These are phyloP conservation scores for Colletotrichum sansevieriae DNA, from an alignment of 2,329 filamentous ascomycete genomes.

Conservation along the genomic window DNA sequence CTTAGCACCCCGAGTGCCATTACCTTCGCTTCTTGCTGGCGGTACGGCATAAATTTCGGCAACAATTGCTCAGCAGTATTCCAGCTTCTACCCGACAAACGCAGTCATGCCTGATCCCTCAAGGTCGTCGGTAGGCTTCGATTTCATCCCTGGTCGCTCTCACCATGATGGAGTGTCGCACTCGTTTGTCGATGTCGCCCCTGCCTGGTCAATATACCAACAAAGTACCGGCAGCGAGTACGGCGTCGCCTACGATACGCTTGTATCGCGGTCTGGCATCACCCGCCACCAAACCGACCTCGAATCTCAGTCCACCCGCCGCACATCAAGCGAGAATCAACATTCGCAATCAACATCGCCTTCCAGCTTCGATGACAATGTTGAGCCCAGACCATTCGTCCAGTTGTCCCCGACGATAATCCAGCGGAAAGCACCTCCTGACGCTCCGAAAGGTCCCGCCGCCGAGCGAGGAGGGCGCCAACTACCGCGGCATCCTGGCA, in stretches of 20 bases:
- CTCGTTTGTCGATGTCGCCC: too few species aligned
- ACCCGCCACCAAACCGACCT: neutral
- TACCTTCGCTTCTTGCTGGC: neutral
- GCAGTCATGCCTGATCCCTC: neutral
- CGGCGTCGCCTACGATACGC: neutral
- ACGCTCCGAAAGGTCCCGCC: constrained; percentile 42
- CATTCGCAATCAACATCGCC: neutral
- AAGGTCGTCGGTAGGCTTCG: neutral
- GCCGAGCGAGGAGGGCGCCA: constrained; percentile 16
- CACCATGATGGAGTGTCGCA: neutral
- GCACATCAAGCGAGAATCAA: neutral
- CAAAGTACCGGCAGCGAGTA: too few species aligned
- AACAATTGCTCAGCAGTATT: neutral
- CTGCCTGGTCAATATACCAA: too few species aligned
- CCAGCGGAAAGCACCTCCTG: constrained; percentile 31
- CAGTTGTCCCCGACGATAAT: too few species aligned
- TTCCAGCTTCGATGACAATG: neutral
- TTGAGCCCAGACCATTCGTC: neutral
- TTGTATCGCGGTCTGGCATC: neutral
- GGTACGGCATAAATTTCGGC: neutral
- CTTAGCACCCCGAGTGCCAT: too few species aligned
- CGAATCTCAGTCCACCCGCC: neutral
- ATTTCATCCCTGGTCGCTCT: constrained; percentile 17
- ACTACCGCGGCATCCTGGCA: constrained; percentile 10
- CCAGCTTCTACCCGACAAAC: too few species aligned